Evolutionary conservation across 495 filamentous ascomycete species (phyloP).

Genomic region (Hyaloscypha finlandica): DNA sequence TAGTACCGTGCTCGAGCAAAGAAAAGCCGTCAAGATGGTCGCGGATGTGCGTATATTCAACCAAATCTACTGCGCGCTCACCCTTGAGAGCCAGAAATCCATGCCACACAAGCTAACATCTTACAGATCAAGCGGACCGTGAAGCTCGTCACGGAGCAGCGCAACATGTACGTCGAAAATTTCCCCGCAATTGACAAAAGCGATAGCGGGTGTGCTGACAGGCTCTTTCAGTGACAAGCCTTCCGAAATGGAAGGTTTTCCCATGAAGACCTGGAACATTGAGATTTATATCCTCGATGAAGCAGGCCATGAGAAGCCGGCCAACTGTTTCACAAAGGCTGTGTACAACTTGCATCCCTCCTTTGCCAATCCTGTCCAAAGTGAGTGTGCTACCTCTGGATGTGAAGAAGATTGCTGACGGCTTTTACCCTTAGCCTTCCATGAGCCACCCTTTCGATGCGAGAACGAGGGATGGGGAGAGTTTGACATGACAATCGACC

Average conservation of each 20-base stretch:
- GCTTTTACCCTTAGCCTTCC: constrained; percentile 57
- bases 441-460: constrained; percentile 84
- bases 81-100: constrained; percentile 8
- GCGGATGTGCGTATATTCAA: constrained; percentile 52
- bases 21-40: constrained; percentile 28
- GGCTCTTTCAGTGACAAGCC: constrained; percentile 58
- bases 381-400: constrained; percentile 49
- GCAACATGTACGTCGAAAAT: constrained; percentile 54
- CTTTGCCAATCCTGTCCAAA: constrained; percentile 80
- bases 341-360: constrained; percentile 91
- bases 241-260: constrained; percentile 81
- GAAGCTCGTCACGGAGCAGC: constrained; percentile 90
- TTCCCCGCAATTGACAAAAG: not conserved
- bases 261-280: constrained; percentile 78
- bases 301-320: constrained; percentile 68
- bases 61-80: constrained; percentile 76
- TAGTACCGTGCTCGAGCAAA: not conserved
- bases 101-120: constrained; percentile 17
- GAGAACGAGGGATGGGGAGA: constrained; percentile 97
- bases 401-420: constrained; percentile 6
- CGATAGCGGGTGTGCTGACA: constrained; percentile 17
- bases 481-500: constrained; percentile 90
- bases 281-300: constrained; percentile 63
- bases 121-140: constrained; percentile 78
- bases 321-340: constrained; percentile 86